phyloP scores from a whole-genome alignment of 768 basidiomycete genomes.

The Hysterangium stoloniferum region DNA sequence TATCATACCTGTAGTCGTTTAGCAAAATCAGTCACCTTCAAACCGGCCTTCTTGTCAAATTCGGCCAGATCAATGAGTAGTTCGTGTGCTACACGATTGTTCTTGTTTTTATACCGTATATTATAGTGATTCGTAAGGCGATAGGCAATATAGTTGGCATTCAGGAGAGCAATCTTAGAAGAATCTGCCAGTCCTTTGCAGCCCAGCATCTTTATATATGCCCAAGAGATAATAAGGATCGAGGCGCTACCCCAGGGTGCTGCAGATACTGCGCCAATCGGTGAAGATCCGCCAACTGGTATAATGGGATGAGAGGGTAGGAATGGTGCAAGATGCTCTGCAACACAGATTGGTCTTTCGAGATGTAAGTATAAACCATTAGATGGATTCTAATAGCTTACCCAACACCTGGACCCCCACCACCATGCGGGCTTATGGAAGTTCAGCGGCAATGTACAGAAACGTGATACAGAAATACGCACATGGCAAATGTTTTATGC shows the following conservation, averaged over 20 bases:
- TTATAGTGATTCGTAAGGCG: conserved; percentile 80
- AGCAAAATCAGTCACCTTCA: conserved; percentile 94
- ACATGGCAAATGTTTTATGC: conserved; percentile 98
- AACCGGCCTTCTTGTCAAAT: conserved; percentile 81
- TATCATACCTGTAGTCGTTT: conserved; percentile 79
- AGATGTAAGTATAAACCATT: neutral
- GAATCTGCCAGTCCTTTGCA: conserved; percentile 82
- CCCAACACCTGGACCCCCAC: conserved; percentile 96
- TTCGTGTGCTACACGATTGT: conserved; percentile 93
- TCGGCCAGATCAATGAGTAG: conserved; percentile 91
- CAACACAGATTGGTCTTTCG: conserved; percentile 82
- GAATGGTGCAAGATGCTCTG: conserved; percentile 90
- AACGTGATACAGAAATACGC: conserved; percentile 21
- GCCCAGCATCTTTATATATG: conserved; percentile 99
- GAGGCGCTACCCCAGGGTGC: conserved; percentile 94
- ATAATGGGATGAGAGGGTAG: conserved; percentile 82
- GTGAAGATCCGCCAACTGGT: conserved; percentile 52
- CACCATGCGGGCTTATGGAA: conserved; percentile 76
- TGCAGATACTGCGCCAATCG: conserved; percentile 84
- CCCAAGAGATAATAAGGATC: conserved; percentile 95
- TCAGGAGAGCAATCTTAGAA: conserved; percentile 82
- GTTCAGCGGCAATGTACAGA: neutral
- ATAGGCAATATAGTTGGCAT: conserved; percentile 95
- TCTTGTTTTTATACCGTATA: conserved; percentile 82
- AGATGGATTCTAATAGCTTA: conserved; percentile 25